These are phyloP conservation scores for Coniochaeta sp. DNA, from an alignment of 2,329 filamentous ascomycete genomes.

Conservation along the genomic window DNA sequence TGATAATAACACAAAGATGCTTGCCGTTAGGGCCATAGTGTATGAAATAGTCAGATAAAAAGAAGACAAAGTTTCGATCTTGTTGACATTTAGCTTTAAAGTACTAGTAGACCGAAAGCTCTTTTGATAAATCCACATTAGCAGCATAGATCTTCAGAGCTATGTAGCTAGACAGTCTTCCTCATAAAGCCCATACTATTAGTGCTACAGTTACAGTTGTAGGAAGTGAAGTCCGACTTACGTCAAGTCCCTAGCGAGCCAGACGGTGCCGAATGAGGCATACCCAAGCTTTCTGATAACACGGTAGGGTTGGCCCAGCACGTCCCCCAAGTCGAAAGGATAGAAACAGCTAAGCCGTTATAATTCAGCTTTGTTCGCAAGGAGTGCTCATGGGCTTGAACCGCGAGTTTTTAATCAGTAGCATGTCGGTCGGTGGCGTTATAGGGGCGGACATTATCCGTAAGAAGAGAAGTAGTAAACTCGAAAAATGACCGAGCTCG, in stretches of 20 bases:
- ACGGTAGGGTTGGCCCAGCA: constrained; percentile 3
- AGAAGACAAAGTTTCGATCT: too few species aligned
- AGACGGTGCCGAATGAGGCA: constrained; percentile 5
- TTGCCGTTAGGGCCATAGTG: constrained; percentile 5
- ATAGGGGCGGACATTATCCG: constrained; percentile 7
- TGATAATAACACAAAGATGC: constrained; percentile 3
- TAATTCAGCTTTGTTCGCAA: constrained; percentile 2
- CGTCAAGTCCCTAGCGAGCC: constrained; percentile 5
- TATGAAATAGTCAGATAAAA: too few species aligned
- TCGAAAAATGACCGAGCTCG: too few species aligned
- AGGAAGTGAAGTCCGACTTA: background rate
- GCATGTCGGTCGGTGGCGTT: constrained; percentile 5
- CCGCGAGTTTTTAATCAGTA: constrained; percentile 1
- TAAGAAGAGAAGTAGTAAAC: too few species aligned
- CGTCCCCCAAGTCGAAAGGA: background rate
- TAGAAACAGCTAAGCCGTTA: constrained; percentile 2
- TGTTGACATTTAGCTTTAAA: background rate
- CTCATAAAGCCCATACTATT: background rate
- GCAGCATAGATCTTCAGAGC: constrained; percentile 6
- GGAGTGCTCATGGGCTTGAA: constrained; percentile 3
- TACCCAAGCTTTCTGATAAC: constrained; percentile 6
- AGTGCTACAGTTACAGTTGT: background rate
- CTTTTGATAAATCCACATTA: constrained; percentile 3
- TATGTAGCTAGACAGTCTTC: constrained; percentile 4
- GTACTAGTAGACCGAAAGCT: constrained; percentile 4